These are phyloP conservation scores for Solanum bulbocastanum DNA, from an alignment of 257 asterid genomes.

Conservation along the genomic window DNA sequence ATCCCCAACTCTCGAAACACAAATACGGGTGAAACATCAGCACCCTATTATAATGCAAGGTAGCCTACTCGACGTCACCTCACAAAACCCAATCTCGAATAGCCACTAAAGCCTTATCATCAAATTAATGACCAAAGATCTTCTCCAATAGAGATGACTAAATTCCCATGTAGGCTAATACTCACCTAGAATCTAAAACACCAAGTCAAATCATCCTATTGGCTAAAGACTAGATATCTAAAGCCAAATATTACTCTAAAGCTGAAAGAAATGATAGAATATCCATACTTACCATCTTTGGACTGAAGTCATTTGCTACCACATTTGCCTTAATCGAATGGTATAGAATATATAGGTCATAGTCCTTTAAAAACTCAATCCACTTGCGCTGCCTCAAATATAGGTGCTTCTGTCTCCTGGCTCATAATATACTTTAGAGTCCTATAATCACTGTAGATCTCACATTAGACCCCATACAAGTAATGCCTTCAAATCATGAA, in stretches of 20 bases:
- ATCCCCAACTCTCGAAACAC: background rate
- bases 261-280: too few species aligned
- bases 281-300: background rate
- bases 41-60: background rate
- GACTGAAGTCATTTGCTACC: background rate
- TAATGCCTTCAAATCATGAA: background rate
- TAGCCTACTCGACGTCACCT: background rate
- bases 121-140: background rate
- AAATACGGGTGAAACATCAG: background rate
- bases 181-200: background rate
- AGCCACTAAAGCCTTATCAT: background rate
- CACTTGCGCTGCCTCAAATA: background rate
- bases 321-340: too few species aligned
- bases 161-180: background rate
- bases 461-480: background rate
- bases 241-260: too few species aligned
- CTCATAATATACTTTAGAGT: too few species aligned
- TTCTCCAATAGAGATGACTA: background rate
- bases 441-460: background rate
- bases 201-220: background rate
- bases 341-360: background rate
- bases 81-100: background rate
- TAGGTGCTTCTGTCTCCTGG: background rate
- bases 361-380: background rate
- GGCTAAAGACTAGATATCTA: background rate